phyloP scores from a whole-genome alignment of 2,329 filamentous ascomycete species.

The Monilinia laxa region DNA sequence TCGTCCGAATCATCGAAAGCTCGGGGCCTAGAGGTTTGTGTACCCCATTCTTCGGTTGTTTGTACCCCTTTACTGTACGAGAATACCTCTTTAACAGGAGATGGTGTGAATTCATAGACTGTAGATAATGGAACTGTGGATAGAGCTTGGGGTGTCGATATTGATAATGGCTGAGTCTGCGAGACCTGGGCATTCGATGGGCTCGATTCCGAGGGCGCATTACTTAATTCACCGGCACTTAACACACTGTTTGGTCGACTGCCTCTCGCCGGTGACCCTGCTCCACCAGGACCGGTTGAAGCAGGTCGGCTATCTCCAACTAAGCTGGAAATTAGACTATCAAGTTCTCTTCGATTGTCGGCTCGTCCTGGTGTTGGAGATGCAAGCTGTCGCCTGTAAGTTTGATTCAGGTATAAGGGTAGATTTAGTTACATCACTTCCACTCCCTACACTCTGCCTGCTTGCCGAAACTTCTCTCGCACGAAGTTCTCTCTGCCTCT shows the following conservation, averaged over 20 bases:
- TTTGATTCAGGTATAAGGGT: conserved; percentile 34
- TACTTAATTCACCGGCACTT: conserved; percentile 78
- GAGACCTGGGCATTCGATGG: conserved; percentile 46
- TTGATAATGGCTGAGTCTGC: conserved; percentile 45
- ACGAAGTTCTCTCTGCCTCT: conserved; percentile 83
- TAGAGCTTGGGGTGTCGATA: conserved; percentile 58
- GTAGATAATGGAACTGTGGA: conserved; percentile 72
- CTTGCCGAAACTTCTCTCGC: conserved; percentile 71
- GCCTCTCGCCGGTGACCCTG: conserved; percentile 66
- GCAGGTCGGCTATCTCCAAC: conserved; percentile 64
- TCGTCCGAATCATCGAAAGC: conserved; percentile 63
- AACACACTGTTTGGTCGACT: conserved; percentile 86
- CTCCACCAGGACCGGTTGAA: conserved; percentile 62
- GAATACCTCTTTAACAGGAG: conserved; percentile 77
- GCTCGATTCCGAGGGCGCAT: conserved; percentile 63
- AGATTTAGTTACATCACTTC: conserved; percentile 63
- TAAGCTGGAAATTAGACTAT: conserved; percentile 80
- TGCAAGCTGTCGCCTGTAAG: conserved; percentile 53
- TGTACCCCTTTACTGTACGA: conserved; percentile 98
- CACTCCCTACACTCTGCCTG: conserved; percentile 66
- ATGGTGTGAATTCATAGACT: conserved; percentile 77
- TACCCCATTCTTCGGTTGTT: conserved; percentile 73
- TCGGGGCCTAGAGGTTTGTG: conserved; percentile 52
- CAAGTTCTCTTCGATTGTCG: conserved; percentile 72
- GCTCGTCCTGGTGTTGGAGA: conserved; percentile 69